phyloP scores from a whole-genome alignment of 1,284 basidiomycete species.

The Ustilago sp. region DNA sequence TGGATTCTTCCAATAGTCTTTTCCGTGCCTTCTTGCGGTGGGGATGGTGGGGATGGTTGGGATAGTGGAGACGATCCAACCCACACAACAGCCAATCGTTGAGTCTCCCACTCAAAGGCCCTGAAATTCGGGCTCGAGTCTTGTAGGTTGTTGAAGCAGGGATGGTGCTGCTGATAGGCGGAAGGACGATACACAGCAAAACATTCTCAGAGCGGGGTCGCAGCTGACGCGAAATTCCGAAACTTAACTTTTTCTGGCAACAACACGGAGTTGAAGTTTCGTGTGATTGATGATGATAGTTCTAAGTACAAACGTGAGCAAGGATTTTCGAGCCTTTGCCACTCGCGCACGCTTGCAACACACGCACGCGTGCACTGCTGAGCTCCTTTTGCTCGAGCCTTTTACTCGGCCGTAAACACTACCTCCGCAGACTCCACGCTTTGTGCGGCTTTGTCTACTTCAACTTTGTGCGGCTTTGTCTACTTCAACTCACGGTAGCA shows the following conservation, averaged over 20 bases:
- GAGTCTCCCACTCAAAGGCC: background rate
- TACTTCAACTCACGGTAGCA: too few species aligned
- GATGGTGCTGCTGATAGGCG: background rate
- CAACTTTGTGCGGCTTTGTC: too few species aligned
- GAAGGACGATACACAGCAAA: conserved; percentile 3
- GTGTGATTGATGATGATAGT: too few species aligned
- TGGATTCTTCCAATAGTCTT: background rate
- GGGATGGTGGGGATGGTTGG: conserved; percentile 9
- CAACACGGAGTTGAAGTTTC: too few species aligned
- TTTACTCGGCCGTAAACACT: too few species aligned
- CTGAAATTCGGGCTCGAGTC: background rate
- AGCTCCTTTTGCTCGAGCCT: too few species aligned
- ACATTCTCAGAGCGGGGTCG: background rate
- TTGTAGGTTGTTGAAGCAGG: background rate
- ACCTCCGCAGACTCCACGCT: too few species aligned
- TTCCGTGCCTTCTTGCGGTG: background rate
- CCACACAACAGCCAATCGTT: background rate
- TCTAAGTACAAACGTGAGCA: too few species aligned
- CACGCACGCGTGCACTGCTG: too few species aligned
- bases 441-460: too few species aligned
- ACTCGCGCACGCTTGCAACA: too few species aligned
- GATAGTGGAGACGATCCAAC: conserved; percentile 5
- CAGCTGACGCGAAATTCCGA: background rate
- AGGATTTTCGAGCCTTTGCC: too few species aligned
- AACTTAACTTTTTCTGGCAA: background rate